These are phyloP conservation scores for Cyclostephanos tholiformis DNA, from an alignment of 108 stramenopile genomes.

Conservation along the genomic window DNA sequence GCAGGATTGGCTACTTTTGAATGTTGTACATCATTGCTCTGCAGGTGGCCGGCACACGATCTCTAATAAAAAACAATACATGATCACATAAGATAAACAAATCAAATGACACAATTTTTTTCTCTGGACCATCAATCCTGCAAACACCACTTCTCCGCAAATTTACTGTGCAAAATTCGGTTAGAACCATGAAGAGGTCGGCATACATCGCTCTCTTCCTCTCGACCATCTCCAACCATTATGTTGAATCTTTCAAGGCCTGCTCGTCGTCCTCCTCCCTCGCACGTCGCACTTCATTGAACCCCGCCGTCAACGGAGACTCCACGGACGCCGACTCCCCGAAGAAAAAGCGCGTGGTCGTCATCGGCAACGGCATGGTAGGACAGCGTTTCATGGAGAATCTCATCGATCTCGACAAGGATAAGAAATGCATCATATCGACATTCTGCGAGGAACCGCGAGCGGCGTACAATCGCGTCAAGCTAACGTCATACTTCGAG, in stretches of 20 bases:
- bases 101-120: too few relatives aligned
- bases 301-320: constrained; percentile 16
- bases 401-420: constrained; percentile 67
- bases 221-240: neutral
- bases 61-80: too few relatives aligned
- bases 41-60: too few relatives aligned
- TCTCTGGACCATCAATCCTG: too few relatives aligned
- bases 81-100: too few relatives aligned
- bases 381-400: constrained; percentile 95
- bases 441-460: constrained; percentile 94
- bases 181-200: neutral
- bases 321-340: constrained; percentile 2
- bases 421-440: constrained; percentile 64
- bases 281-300: neutral
- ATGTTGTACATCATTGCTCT: too few relatives aligned
- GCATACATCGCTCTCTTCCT: constrained; percentile 5
- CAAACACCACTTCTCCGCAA: too few relatives aligned
- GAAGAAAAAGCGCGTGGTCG: constrained; percentile 82
- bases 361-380: constrained; percentile 93
- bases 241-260: neutral
- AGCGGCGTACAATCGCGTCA: constrained; percentile 94
- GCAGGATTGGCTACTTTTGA: too few relatives aligned
- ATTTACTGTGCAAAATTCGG: neutral
- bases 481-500: constrained; percentile 92
- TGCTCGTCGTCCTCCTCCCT: neutral